Conservation (phyloP, 2,329 filamentous ascomycete species). For the Orbilia blumenaviensis region DNA sequence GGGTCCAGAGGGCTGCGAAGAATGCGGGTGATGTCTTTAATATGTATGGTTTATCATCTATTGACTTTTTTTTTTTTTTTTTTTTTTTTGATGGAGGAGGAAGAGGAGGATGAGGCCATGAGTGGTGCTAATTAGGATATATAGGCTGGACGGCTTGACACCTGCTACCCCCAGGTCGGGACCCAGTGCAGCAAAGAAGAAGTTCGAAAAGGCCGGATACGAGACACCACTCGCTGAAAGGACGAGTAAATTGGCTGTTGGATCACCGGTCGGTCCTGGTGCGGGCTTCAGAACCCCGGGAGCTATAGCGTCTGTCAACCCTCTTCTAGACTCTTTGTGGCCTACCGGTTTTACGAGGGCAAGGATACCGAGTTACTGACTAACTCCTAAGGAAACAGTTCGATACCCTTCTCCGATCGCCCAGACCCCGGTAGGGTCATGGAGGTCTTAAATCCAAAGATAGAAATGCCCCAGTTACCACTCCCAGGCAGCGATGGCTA, state of each 20-base stretch:
- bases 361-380: no score
- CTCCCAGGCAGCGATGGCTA: conserved; percentile 70
- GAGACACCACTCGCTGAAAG: conserved; percentile 64
- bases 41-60: conserved; percentile 68
- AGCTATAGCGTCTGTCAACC: conserved; percentile 60
- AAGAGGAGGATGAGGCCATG: neutral
- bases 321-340: neutral
- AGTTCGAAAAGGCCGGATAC: conserved; percentile 59
- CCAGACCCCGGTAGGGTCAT: conserved; percentile 80
- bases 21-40: conserved; percentile 77
- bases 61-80: no score
- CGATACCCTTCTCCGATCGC: conserved; percentile 77
- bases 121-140: conserved; percentile 11
- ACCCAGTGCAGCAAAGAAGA: conserved; percentile 62
- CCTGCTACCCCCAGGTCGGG: conserved; percentile 68
- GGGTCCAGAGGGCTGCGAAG: conserved; percentile 70
- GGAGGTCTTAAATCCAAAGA: conserved; percentile 82
- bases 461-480: conserved; percentile 69
- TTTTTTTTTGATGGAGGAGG: no score
- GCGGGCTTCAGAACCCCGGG: conserved; percentile 29
- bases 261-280: conserved; percentile 52
- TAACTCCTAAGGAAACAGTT: conserved; percentile 59
- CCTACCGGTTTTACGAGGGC: conserved; percentile 36
- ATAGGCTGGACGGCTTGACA: conserved; percentile 73
- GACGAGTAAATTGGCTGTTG: conserved; percentile 57